Evolutionary conservation across 495 filamentous ascomycete species (phyloP), one percentile per base, ranked within the genome.

Genomic region (Sabuloglossum arenarium): DNA sequence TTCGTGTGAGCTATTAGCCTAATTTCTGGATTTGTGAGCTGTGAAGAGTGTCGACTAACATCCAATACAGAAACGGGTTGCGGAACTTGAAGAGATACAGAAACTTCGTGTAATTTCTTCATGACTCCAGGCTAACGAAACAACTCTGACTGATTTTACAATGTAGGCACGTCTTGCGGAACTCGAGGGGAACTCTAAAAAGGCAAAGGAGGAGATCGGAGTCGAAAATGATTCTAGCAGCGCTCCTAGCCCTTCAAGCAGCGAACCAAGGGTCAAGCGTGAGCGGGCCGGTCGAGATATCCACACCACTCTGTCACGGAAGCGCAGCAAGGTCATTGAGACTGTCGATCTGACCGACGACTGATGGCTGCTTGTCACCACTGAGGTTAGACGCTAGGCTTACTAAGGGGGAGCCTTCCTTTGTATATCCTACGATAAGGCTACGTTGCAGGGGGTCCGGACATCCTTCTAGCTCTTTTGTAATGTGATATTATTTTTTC

Each of bases 271-370:
- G 4, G 30, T 64, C 55, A 63, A 63, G 43, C 60, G 61, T n/a
- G 61, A 64, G 42, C 29, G 53, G 29, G 58, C 59, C 12, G 45
- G 59, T 9, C 21, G 28, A 16, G 57, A 58, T n/a, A 42, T 34
- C 28, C 34, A 49, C 25, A 34, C 34, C 30, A 16, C 16, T 39
- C 12, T 23, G 12, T 14, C 24, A 23, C 23, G 24, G 28, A 51
- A 51, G 16, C 23, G 28, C 8, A 19, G 1, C 16, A 51, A 51
- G 24, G 25, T 25, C 12, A 27, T 53, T 4, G 59, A 60, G 28
- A 55, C 49, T 0, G 58, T 63, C 4, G 61, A 63, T 49, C 51
- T 63, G 0, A 63, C 61, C 0, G 56, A n/a, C 8, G 59, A 61
- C 52, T 62, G 29, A 39, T 8, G 16, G 8, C 34, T 16, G 8